phyloP scores from a whole-genome alignment of 495 filamentous ascomycete species.

The Penicillium soppii region DNA sequence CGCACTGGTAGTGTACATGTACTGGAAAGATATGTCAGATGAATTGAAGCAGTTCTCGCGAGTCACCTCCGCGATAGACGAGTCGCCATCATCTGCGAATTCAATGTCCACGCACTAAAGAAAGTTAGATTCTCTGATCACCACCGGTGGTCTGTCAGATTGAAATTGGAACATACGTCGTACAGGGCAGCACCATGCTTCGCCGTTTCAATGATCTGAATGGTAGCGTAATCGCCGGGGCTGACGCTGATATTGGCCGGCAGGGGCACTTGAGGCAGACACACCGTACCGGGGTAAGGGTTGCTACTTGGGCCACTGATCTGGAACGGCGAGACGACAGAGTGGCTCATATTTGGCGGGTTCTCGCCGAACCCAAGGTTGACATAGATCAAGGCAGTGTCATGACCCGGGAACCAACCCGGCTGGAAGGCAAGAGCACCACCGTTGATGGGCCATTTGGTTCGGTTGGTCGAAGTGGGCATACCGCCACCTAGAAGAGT shows the following conservation, averaged over 20 bases:
- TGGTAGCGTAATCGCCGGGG: conserved; percentile 85
- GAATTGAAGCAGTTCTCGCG: conserved; percentile 83
- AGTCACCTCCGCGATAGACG: conserved; percentile 63
- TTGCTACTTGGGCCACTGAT: conserved; percentile 79
- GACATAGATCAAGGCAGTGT: conserved; percentile 83
- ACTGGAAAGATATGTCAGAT: conserved; percentile 68
- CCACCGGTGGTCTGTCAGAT: neutral
- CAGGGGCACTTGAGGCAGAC: conserved; percentile 86
- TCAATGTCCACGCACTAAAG: conserved; percentile 85
- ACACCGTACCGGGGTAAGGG: conserved; percentile 83
- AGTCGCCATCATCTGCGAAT: conserved; percentile 72
- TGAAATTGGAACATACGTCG: conserved; percentile 63
- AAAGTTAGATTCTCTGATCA: conserved; percentile 13
- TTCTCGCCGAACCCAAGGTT: conserved; percentile 86
- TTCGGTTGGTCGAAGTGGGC: conserved; percentile 74
- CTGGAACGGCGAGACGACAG: conserved; percentile 81
- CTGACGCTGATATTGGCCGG: conserved; percentile 71
- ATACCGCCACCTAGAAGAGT: conserved; percentile 75
- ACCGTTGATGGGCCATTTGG: conserved; percentile 85
- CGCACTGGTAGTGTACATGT: conserved; percentile 66
- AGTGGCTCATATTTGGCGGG: conserved; percentile 85
- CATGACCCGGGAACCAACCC: conserved; percentile 93
- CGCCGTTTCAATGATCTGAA: conserved; percentile 88
- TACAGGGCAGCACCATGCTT: conserved; percentile 87
- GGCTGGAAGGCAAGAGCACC: conserved; percentile 87